Evolutionary conservation across 2,329 filamentous ascomycete genomes (phyloP).

Genomic region (Scleromitrula shiraiana): DNA sequence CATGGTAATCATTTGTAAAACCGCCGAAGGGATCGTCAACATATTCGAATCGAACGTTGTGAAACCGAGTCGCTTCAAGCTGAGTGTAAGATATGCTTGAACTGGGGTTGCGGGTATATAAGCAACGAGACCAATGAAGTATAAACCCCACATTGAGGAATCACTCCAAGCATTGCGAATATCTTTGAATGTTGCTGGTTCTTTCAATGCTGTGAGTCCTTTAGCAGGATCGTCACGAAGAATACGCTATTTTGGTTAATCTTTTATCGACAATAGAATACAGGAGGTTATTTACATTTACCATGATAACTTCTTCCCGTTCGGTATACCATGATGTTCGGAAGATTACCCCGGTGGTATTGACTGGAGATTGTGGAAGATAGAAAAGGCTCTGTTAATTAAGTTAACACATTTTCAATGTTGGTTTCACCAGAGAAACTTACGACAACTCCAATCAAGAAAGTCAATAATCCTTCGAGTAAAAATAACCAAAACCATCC

Average conservation of each 20-base stretch:
- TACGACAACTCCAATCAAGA: constrained; percentile 13
- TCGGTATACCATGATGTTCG: constrained; percentile 45
- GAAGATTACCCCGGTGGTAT: neutral
- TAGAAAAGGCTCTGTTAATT: neutral
- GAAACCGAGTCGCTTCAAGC: constrained; percentile 22
- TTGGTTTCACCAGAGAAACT: neutral
- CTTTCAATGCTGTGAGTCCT: constrained; percentile 40
- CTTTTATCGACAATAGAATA: neutral
- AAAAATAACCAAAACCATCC: constrained; percentile 53
- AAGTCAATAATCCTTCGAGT: constrained; percentile 24
- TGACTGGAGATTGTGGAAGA: neutral
- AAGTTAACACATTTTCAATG: neutral
- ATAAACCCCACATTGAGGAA: constrained; percentile 46
- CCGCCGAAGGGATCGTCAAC: constrained; percentile 38
- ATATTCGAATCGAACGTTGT: constrained; percentile 38
- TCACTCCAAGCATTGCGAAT: constrained; percentile 42
- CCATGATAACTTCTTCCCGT: constrained; percentile 52
- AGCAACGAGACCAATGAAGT: constrained; percentile 31
- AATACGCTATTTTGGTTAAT: constrained; percentile 36
- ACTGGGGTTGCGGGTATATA: constrained; percentile 19
- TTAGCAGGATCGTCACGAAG: constrained; percentile 45
- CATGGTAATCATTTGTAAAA: constrained; percentile 30
- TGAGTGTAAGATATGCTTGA: constrained; percentile 20
- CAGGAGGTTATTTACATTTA: constrained; percentile 34
- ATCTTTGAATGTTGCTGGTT: constrained; percentile 37